Base-by-base conservation (phyloP, 2,329 filamentous ascomycete genomes). In the Aureobasidium sp. region DNA sequence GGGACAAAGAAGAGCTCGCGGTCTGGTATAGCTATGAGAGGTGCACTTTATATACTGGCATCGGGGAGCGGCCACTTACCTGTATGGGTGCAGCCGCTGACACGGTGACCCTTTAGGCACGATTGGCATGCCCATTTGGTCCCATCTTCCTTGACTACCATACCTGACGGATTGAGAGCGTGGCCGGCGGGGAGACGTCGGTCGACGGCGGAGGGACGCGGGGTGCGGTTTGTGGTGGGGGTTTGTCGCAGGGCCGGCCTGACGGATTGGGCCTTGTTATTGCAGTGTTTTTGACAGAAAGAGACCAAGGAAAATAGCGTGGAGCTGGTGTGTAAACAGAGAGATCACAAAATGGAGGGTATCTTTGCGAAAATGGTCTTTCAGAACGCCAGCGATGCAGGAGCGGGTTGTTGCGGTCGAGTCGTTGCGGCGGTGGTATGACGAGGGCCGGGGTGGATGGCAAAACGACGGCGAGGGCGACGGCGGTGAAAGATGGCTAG, bases 41-140 rank as follows among this genome's bases (percentile, higher is more conserved):
- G 11, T 29, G 57, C n/a, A 29, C 34, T 42, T 20, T 49, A 51
- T 44, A 60, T 60, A 51, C 22, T 51, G 45, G 9, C 22, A 25
- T 39, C n/a, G 41, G 39, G 12, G 17, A 5, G 53, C 53, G 51
- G 51, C 29, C 36, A 83, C 89, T 81, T 85, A 96, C 92, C 91
- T 76, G 86, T 84, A 78, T 99, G 94, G 76, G 93, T 91, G 82
- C 94, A 99, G 75, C 94, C 96, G 87, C 92, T 97, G 74, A 99
- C 94, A 75, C 94, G 90, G 81, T 99, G 94, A 74, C 94, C 94
- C 78, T 94, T 89, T 75, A 99, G 91, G 80, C 94, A 99, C 79
- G 92, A 92, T 80, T 96, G 90, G 82, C 93, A 97, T 78, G 93
- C 93, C 81, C 86, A 97, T 82, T 97, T 97, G 81, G 96, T 91